Percentiles rank a stretch among this genome's conserved stretches.
Evolutionary conservation across 2,329 filamentous ascomycete species (phyloP).

Genomic region (Shiraia bambusicola): DNA sequence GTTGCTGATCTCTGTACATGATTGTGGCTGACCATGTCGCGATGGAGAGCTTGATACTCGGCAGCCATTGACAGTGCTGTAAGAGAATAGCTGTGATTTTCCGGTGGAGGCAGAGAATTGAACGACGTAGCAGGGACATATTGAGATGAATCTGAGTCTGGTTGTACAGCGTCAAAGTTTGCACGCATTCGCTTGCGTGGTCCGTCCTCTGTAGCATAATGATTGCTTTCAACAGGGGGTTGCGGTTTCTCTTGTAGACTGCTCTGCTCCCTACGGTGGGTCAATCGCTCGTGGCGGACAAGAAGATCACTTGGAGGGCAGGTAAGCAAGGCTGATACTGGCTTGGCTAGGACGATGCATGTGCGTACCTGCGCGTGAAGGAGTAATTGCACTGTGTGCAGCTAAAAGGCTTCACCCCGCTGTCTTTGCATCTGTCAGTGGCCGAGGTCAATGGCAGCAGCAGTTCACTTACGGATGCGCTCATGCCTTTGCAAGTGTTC

Average conservation of each 20-base stretch:
- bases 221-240: conserved; percentile 5
- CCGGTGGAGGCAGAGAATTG: conserved; percentile 15
- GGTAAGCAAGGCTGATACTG: conserved; percentile 6
- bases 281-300: conserved; percentile 45
- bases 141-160: conserved; percentile 22
- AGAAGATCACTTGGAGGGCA: conserved; percentile 42
- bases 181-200: conserved; percentile 30
- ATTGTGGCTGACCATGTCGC: conserved; percentile 19
- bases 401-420: conserved; percentile 45
- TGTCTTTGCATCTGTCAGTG: conserved; percentile 32
- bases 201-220: conserved; percentile 17
- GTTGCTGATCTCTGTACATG: conserved; percentile 12
- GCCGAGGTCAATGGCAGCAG: neutral
- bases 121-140: conserved; percentile 18
- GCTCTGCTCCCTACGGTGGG: conserved; percentile 36
- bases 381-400: conserved; percentile 46
- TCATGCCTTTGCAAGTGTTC: conserved; percentile 48
- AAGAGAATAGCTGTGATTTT: conserved; percentile 39
- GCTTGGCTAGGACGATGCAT: neutral
- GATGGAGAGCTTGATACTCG: conserved; percentile 45
- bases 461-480: conserved; percentile 37
- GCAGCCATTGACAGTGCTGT: conserved; percentile 46
- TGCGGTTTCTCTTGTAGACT: conserved; percentile 12
- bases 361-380: conserved; percentile 45
- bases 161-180: conserved; percentile 26